Conservation (phyloP, 1,284 basidiomycete species). For the Paramarasmius palmivorus region DNA sequence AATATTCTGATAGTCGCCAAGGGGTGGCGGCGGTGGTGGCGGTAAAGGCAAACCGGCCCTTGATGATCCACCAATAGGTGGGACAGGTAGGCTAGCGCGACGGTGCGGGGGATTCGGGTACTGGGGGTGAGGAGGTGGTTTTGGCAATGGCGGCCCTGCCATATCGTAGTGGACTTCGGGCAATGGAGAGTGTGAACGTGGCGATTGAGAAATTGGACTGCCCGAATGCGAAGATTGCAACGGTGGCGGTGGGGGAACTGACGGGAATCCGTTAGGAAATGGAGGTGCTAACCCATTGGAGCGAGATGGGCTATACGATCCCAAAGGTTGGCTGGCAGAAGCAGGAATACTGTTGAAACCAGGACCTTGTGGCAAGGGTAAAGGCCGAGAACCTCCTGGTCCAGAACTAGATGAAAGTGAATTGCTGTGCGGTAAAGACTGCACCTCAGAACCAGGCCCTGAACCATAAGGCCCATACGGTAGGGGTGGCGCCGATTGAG, state of each 20-base stretch:
- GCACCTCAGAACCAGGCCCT: background rate
- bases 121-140: slow-evolving; percentile 21
- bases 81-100: slow-evolving; percentile 39
- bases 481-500: slow-evolving; percentile 1
- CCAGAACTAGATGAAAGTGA: slow-evolving; percentile 11
- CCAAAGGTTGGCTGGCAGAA: slow-evolving; percentile 6
- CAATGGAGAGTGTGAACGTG: slow-evolving; percentile 12
- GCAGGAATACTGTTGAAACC: slow-evolving; percentile 6
- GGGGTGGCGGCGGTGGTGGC: slow-evolving; percentile 35
- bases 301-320: slow-evolving; percentile 12
- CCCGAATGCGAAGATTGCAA: slow-evolving; percentile 9
- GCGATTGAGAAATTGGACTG: slow-evolving; percentile 24
- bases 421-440: slow-evolving; percentile 1
- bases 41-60: slow-evolving; percentile 3
- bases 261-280: slow-evolving; percentile 2
- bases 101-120: slow-evolving; percentile 24
- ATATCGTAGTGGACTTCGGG: slow-evolving; percentile 6
- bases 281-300: background rate
- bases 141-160: slow-evolving; percentile 11
- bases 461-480: slow-evolving; percentile 2
- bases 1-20: background rate
- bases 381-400: slow-evolving; percentile 13
- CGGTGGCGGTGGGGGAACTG: slow-evolving; percentile 14
- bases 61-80: slow-evolving; percentile 24
- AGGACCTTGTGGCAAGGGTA: slow-evolving; percentile 12